Conservation (phyloP, 2,329 filamentous ascomycete genomes). For the Pseudogymnoascus pannorum region DNA sequence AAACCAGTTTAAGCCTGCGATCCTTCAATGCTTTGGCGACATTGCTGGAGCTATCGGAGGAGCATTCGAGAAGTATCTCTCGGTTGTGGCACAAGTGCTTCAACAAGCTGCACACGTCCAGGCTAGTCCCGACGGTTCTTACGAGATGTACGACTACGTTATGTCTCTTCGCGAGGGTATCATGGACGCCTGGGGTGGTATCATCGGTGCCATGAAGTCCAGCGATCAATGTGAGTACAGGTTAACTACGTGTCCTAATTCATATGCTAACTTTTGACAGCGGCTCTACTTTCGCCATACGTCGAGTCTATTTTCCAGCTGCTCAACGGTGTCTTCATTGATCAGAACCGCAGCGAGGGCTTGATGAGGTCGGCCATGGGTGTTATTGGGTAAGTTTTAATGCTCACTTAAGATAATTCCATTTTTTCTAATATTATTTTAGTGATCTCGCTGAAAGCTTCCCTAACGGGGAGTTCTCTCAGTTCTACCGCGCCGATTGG, state of each 20-base stretch:
- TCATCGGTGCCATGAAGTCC: slow-evolving; percentile 87
- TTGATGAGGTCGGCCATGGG: slow-evolving; percentile 94
- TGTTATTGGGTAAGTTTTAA: slow-evolving; percentile 75
- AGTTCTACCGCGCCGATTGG: slow-evolving; percentile 87
- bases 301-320: slow-evolving; percentile 82
- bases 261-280: slow-evolving; percentile 38
- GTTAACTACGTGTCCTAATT: not conserved
- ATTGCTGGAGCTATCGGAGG: slow-evolving; percentile 91
- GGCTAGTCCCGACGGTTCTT: slow-evolving; percentile 69
- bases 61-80: slow-evolving; percentile 86
- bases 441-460: slow-evolving; percentile 94
- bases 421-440: slow-evolving; percentile 7
- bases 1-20: slow-evolving; percentile 97
- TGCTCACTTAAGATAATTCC: not conserved
- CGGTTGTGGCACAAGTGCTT: slow-evolving; percentile 86
- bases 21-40: slow-evolving; percentile 95
- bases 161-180: slow-evolving; percentile 92
- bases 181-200: slow-evolving; percentile 98
- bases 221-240: slow-evolving; percentile 61
- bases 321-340: slow-evolving; percentile 70
- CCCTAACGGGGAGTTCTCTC: slow-evolving; percentile 77
- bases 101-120: slow-evolving; percentile 86
- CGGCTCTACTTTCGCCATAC: slow-evolving; percentile 64
- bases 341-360: slow-evolving; percentile 83
- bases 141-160: slow-evolving; percentile 96